Evolutionary conservation across 23 red algal species (phyloP).

Genomic region (Gracilaria caudata): DNA sequence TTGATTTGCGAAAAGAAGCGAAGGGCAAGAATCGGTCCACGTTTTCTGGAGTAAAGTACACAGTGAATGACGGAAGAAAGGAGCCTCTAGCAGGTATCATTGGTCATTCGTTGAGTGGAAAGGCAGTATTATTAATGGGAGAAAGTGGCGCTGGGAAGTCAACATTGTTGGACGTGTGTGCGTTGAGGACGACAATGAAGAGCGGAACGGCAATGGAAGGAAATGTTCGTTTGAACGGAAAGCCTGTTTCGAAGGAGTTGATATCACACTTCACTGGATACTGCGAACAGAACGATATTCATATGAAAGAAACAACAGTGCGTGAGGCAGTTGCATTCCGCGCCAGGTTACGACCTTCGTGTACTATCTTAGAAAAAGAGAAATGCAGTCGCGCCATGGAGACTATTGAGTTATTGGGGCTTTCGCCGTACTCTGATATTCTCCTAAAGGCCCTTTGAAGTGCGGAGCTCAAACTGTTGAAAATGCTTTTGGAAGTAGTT

Average conservation of each 20-base stretch:
- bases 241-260: constrained; percentile 20
- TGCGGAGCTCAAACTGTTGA: constrained; percentile 71
- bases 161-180: constrained; percentile 86
- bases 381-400: constrained; percentile 42
- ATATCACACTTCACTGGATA: constrained; percentile 78
- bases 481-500: constrained; percentile 87
- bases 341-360: constrained; percentile 69
- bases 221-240: constrained; percentile 73
- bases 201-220: constrained; percentile 46
- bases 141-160: constrained; percentile 85
- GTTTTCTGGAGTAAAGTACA: constrained; percentile 51
- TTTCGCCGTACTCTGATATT: constrained; percentile 43
- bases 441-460: constrained; percentile 56
- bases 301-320: constrained; percentile 82
- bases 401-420: constrained; percentile 68
- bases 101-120: constrained; percentile 70
- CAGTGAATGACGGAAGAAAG: constrained; percentile 54
- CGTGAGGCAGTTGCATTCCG: constrained; percentile 82
- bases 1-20: not conserved
- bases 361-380: constrained; percentile 43
- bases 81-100: constrained; percentile 58
- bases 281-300: constrained; percentile 90
- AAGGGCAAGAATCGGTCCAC: constrained; percentile 26
- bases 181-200: constrained; percentile 81
- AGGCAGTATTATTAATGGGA: constrained; percentile 77